A percentile compares a stretch with the other conserved stretches of the same genome.
Evolutionary conservation across 805 yeast genomes (phyloP).

Genomic region (Priceomyces castillae): DNA sequence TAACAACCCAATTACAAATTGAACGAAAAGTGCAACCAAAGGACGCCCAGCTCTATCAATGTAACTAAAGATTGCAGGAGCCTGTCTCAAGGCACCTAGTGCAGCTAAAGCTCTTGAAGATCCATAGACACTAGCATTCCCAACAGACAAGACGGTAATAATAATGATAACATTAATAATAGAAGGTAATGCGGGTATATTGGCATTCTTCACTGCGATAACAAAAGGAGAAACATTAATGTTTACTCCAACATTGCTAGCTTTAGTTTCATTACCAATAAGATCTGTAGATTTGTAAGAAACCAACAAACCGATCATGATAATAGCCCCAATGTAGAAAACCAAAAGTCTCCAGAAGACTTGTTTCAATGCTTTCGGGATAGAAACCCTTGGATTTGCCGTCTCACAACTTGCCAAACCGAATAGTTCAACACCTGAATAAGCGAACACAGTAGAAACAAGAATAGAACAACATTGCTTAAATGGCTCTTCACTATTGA

Average conservation of each 20-base stretch:
- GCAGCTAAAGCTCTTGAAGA: constrained; percentile 68
- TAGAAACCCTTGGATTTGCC: constrained; percentile 32
- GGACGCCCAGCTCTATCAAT: constrained; percentile 44
- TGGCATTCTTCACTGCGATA: constrained; percentile 61
- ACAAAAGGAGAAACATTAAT: constrained; percentile 74
- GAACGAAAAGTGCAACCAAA: constrained; percentile 32
- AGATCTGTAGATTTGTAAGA: constrained; percentile 51
- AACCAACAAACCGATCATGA: constrained; percentile 37
- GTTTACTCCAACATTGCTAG: constrained; percentile 13
- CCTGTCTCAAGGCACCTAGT: constrained; percentile 67
- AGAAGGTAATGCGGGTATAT: constrained; percentile 64
- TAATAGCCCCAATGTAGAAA: constrained; percentile 35
- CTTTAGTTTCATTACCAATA: constrained; percentile 43
- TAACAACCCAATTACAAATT: constrained; percentile 42
- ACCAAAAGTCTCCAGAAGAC: constrained; percentile 43
- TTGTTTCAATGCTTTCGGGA: constrained; percentile 42
- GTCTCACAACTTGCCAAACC: constrained; percentile 41
- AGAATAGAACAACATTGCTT: constrained; percentile 37
- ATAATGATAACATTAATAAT: constrained; percentile 73
- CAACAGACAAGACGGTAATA: constrained; percentile 70
- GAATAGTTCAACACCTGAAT: constrained; percentile 38
- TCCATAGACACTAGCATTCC: constrained; percentile 73
- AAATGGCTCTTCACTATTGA: constrained; percentile 32
- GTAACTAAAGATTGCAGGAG: constrained; percentile 46
- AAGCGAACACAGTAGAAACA: constrained; percentile 35